Conservation (phyloP, 176 grass and related monocot species). For the Cenchrus americanus region DNA sequence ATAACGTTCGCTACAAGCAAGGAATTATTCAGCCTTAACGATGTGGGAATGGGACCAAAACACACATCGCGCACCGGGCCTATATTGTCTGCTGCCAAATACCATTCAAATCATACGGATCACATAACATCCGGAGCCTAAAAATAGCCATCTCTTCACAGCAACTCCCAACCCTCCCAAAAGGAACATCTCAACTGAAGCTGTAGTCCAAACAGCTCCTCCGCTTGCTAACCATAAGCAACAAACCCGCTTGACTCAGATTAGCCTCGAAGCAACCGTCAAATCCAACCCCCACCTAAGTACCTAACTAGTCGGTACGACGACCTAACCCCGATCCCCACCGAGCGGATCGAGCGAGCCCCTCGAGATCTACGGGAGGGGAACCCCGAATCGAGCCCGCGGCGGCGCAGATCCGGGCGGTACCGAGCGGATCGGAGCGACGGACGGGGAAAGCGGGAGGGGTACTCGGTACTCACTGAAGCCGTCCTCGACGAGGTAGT, state of each 20-base stretch:
- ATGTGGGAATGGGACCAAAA: neutral
- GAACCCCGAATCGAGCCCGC: neutral
- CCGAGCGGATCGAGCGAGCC: neutral
- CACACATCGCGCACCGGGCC: neutral
- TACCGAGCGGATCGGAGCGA: neutral
- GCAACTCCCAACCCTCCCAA: neutral
- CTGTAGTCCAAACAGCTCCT: neutral
- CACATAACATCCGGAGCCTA: constrained; percentile 26
- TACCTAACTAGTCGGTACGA: neutral
- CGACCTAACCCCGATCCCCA: neutral
- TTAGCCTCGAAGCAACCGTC: constrained; percentile 8
- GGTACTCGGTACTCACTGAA: constrained; percentile 61
- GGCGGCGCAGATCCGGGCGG: constrained; percentile 28
- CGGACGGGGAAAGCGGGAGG: neutral
- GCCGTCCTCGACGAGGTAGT: constrained; percentile 95
- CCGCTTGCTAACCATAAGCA: neutral
- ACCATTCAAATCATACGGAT: neutral
- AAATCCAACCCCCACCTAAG: neutral
- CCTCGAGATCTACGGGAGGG: constrained; percentile 28
- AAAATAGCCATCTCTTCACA: constrained; percentile 27
- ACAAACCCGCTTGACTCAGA: neutral
- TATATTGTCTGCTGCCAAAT: neutral
- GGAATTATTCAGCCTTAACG: neutral
- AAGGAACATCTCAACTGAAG: constrained; percentile 30
- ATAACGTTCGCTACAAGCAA: neutral